Base-by-base conservation (phyloP, 108 stramenopile genomes). In the Seminavis robusta region DNA sequence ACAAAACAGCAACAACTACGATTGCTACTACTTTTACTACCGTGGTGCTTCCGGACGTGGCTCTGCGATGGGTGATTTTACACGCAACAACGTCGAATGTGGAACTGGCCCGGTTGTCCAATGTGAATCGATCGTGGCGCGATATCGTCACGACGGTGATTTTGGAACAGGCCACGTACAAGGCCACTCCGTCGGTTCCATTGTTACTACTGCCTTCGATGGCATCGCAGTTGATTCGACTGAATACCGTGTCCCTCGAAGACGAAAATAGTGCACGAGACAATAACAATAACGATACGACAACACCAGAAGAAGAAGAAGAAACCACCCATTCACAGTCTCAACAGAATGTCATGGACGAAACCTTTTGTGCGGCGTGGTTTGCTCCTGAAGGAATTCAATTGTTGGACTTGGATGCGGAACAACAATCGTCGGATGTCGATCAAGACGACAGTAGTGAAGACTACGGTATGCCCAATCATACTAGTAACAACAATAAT, bases 331-430 rank as follows among this genome's bases (percentile, higher is more conserved):
- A n/a, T n/a, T n/a, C n/a, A n/a, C n/a, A n/a, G n/a, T n/a, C n/a
- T n/a, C n/a, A n/a, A n/a, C n/a, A n/a, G n/a, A n/a, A n/a, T n/a
- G n/a, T n/a, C n/a, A 45, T 44, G 10, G 67, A 76, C n/a, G 83
- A 83, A 31, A 79, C 71, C 6, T 92, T 81, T 61, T 88, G 86
- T 41, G 37, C 81, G 24, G 77, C 86, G 23, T 92, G 90, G 90
- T 92, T 92, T 71, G 67, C 65, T 29, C 86, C 90, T 15, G 43
- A 49, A 21, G 90, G 90, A 4, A 85, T 91, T 29, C 62, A 78
- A 69, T 58, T 51, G 17, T 48, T 83, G 20, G 46, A 51, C 1
- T 15, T 74, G 9, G 67, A 63, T 33, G 41, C 47, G 16, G 48
- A 66, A n/a, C 49, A 54, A 16, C 68, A 57, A n/a, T n/a, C n/a